A percentile compares a stretch with the other conserved stretches of the same genome.
Conservation (phyloP, 192 early-diverging fungal species). For the Kickxella alabastrina region DNA sequence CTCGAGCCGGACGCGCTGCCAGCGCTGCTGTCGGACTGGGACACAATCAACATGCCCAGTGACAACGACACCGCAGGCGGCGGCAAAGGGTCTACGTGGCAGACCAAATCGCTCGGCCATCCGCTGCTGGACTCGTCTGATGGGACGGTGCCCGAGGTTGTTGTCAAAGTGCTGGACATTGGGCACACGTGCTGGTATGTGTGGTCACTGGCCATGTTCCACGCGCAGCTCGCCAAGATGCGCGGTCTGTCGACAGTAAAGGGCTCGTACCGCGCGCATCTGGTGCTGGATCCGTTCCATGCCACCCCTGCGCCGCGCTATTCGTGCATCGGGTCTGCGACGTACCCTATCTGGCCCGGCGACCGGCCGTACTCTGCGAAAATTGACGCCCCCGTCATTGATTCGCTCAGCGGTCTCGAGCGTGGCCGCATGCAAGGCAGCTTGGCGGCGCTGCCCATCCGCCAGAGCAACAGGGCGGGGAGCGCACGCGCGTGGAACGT, state of each 20-base stretch:
- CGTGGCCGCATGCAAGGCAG: constrained; percentile 24
- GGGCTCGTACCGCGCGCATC: constrained; percentile 34
- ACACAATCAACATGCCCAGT: constrained; percentile 4
- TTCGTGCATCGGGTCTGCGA: constrained; percentile 40
- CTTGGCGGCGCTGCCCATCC: constrained; percentile 34
- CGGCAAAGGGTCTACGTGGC: background rate
- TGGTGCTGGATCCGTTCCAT: constrained; percentile 39
- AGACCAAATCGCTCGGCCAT: constrained; percentile 5
- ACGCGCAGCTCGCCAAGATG: constrained; percentile 64
- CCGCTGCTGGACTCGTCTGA: constrained; percentile 13
- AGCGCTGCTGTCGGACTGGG: constrained; percentile 37
- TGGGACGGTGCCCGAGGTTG: constrained; percentile 30
- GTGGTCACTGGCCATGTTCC: constrained; percentile 64
- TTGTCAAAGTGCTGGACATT: constrained; percentile 53
- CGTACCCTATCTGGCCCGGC: constrained; percentile 42
- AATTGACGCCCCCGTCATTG: constrained; percentile 42
- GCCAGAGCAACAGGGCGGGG: background rate
- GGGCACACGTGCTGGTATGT: constrained; percentile 51
- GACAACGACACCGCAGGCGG: background rate
- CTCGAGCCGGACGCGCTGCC: constrained; percentile 48
- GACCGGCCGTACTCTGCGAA: constrained; percentile 32
- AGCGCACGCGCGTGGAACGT: constrained; percentile 22
- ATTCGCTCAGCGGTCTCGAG: constrained; percentile 28
- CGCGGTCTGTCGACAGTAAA: constrained; percentile 55
- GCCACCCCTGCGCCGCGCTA: constrained; percentile 24